Evolutionary conservation across 495 filamentous ascomycete genomes (phyloP), one percentile per base, ranked within the genome.

Genomic region (Glarea lozoyensis): DNA sequence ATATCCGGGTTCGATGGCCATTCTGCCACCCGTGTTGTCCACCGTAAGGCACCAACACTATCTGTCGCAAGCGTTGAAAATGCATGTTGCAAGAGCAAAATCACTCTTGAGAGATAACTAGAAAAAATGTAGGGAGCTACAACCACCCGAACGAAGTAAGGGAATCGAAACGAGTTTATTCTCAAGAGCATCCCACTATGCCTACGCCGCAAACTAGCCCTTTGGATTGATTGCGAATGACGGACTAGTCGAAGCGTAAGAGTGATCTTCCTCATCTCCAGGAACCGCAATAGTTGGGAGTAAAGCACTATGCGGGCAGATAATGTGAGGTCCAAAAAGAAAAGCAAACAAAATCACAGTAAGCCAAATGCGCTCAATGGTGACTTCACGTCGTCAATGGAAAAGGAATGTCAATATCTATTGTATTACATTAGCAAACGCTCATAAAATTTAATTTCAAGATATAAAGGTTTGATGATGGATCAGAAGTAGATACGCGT

Each of bases 251-350:
- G 72, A 66, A 73, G 73, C 76, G 76, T 75, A 81, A 78, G 84
- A 86, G 83, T 81, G 72, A 82, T 96, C 86, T 96, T 73, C 89
- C 89, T 94, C 88, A 72, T 68, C 81, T 87, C 75, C 84, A 94
- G 88, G 88, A 94, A 94, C 86, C 88, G 87, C 79, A 75, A 79
- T 85, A 90, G 86, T 73, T 49, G 48, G 30, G 79, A 79, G 64
- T 55, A 61, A 42, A 61, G 63, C 75, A 73, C 88, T 88, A 86
- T 76, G 77, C 88, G 89, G 86, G 89, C 88, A 96, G 89, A n/a
- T 84, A 86, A n/a, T 84, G 71, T 72, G 86, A 89, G 83, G 85
- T 81, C 60, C 46, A n/a, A n/a, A 42, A 43, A 37, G 13, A 17
- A 45, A 53, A 45, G 31, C 45, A 50, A 52, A n/a, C 19, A 34